Percentiles rank a stretch among this genome's conserved stretches.
Evolutionary conservation across 495 filamentous ascomycete genomes (phyloP).

Genomic region (Penicillium maclennaniae): DNA sequence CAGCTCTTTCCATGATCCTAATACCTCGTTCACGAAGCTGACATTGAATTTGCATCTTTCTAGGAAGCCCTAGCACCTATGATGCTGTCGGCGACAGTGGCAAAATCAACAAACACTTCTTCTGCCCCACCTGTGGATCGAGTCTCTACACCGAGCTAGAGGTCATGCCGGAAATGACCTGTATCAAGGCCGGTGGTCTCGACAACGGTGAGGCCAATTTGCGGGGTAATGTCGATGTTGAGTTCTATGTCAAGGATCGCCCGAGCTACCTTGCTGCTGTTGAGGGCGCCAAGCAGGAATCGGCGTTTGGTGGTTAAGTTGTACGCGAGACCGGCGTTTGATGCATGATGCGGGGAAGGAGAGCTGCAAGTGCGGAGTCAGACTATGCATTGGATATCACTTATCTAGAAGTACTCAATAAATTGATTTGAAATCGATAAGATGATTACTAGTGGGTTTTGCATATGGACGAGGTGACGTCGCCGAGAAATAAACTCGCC

Average conservation of each 20-base stretch:
- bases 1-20: background rate
- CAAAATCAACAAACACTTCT: slow-evolving; percentile 49
- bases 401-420: too few relatives aligned
- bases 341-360: background rate
- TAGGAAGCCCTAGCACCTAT: slow-evolving; percentile 35
- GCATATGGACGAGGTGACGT: background rate
- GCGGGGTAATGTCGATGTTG: slow-evolving; percentile 34
- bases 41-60: background rate
- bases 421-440: background rate
- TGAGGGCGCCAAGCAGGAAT: slow-evolving; percentile 45
- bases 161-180: slow-evolving; percentile 43
- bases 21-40: background rate
- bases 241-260: slow-evolving; percentile 47
- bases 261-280: slow-evolving; percentile 28
- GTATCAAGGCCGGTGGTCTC: slow-evolving; percentile 40
- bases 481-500: background rate
- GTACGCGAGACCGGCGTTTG: background rate
- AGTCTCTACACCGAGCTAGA: slow-evolving; percentile 45
- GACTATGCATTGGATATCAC: too few relatives aligned
- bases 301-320: slow-evolving; percentile 15
- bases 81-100: slow-evolving; percentile 36
- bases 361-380: background rate
- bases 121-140: slow-evolving; percentile 44
- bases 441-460: background rate
- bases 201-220: slow-evolving; percentile 38